Conservation (phyloP, 2,329 filamentous ascomycete species). For the Colletotrichum nymphaeae region DNA sequence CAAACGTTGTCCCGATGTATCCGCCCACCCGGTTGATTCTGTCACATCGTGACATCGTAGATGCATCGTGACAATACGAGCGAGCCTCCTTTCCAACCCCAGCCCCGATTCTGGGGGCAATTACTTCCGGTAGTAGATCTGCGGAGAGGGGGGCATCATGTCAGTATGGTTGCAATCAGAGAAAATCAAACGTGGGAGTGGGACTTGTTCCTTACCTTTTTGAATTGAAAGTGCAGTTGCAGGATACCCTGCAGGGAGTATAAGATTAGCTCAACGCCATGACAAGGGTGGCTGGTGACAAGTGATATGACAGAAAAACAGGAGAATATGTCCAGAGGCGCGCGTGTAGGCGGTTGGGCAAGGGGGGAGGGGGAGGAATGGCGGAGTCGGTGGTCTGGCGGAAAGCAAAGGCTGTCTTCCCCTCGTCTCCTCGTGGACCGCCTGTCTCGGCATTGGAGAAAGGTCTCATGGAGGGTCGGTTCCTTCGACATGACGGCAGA, state of each 20-base stretch:
- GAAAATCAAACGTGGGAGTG: neutral
- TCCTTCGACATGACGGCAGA: slow-evolving; percentile 7
- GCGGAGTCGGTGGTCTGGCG: neutral
- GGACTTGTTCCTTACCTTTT: slow-evolving; percentile 74
- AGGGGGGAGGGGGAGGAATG: neutral
- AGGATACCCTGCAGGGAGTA: slow-evolving; percentile 78
- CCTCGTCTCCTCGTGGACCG: neutral
- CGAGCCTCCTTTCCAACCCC: neutral
- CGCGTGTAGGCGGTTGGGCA: slow-evolving; percentile 32
- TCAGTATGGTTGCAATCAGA: slow-evolving; percentile 34
- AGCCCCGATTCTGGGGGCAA: slow-evolving; percentile 6
- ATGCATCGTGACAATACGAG: slow-evolving; percentile 13
- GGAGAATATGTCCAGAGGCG: slow-evolving; percentile 12
- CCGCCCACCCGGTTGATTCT: slow-evolving; percentile 1
- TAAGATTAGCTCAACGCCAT: slow-evolving; percentile 41
- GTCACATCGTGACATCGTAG: slow-evolving; percentile 14
- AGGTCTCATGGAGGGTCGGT: slow-evolving; percentile 8
- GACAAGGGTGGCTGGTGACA: slow-evolving; percentile 36
- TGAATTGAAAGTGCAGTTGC: slow-evolving; percentile 98
- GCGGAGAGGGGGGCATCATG: slow-evolving; percentile 36
- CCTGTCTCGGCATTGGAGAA: slow-evolving; percentile 15
- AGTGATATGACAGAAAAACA: slow-evolving; percentile 23
- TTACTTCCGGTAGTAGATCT: slow-evolving; percentile 70
- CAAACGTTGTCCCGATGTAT: slow-evolving; percentile 3
- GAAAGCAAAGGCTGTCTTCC: neutral